phyloP scores from a whole-genome alignment of 106 monocot species.

The Phalaenopsis aphrodite region DNA sequence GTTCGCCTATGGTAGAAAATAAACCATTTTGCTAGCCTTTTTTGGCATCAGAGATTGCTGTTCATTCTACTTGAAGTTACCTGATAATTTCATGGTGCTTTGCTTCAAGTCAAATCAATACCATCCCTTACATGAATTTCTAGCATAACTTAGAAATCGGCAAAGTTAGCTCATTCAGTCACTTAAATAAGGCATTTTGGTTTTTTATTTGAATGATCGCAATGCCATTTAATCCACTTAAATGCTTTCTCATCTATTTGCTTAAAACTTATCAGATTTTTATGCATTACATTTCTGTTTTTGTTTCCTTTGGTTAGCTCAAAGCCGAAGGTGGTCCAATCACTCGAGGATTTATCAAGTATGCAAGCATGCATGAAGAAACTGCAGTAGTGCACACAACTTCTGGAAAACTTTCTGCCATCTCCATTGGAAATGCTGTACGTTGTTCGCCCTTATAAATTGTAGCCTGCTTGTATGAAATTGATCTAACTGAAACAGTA shows the following conservation, averaged over 20 bases:
- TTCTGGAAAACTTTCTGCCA: conserved; percentile 63
- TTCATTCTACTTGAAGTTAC: neutral
- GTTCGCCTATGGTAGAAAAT: neutral
- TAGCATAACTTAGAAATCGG: neutral
- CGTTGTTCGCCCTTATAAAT: conserved; percentile 16
- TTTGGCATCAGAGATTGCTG: neutral
- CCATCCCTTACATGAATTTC: neutral
- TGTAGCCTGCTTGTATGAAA: neutral
- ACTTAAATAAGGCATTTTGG: neutral
- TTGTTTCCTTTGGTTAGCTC: conserved; percentile 32
- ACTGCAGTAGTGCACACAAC: conserved; percentile 40
- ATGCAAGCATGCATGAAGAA: conserved; percentile 41
- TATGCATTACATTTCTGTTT: neutral
- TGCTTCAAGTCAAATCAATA: neutral
- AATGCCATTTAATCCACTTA: neutral
- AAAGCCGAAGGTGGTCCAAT: conserved; percentile 73
- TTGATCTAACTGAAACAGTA: neutral
- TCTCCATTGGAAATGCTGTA: conserved; percentile 76
- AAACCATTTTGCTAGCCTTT: neutral
- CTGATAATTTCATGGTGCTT: neutral
- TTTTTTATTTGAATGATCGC: neutral
- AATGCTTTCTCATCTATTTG: neutral
- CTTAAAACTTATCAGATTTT: neutral
- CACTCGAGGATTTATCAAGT: conserved; percentile 41
- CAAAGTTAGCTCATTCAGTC: neutral